These are phyloP conservation scores for Epichloe baconii DNA, from an alignment of 2,329 filamentous ascomycete genomes.

Conservation along the genomic window DNA sequence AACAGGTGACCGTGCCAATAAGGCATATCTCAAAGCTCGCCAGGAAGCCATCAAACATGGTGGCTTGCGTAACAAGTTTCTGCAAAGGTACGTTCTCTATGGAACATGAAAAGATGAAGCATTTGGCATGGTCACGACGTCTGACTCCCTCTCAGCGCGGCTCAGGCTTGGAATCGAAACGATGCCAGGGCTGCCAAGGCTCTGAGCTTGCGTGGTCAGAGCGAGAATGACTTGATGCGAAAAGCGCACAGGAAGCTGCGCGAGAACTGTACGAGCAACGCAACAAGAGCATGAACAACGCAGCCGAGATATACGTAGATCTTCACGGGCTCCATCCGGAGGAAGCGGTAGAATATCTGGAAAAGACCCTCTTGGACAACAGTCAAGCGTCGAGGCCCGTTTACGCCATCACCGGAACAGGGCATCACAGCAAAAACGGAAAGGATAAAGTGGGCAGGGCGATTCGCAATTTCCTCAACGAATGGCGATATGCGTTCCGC, in stretches of 20 bases:
- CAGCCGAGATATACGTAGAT: constrained; percentile 76
- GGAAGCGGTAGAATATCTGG: constrained; percentile 89
- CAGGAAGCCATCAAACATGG: constrained; percentile 96
- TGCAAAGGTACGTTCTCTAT: constrained; percentile 57
- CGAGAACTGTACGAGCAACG: constrained; percentile 86
- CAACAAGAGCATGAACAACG: constrained; percentile 51
- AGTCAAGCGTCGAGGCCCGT: constrained; percentile 59
- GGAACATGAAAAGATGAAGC: not conserved
- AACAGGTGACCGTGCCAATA: constrained; percentile 81
- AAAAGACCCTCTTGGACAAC: constrained; percentile 77
- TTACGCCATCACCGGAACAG: constrained; percentile 93
- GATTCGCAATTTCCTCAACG: constrained; percentile 78
- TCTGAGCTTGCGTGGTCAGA: constrained; percentile 83
- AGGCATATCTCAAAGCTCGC: constrained; percentile 86
- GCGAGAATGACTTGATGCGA: constrained; percentile 93
- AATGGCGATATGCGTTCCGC: constrained; percentile 90
- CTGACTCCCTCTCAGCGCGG: constrained; percentile 46
- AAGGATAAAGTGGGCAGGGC: constrained; percentile 98
- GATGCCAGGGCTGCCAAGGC: constrained; percentile 94
- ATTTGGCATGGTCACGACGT: constrained; percentile 3
- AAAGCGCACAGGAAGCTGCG: constrained; percentile 94
- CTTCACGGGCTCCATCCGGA: constrained; percentile 97
- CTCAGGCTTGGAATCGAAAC: constrained; percentile 97
- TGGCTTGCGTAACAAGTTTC: constrained; percentile 88
- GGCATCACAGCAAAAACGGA: constrained; percentile 95